Evolutionary conservation across 805 yeast genomes (phyloP).

Genomic region (Metschnikowia cerradonensis): DNA sequence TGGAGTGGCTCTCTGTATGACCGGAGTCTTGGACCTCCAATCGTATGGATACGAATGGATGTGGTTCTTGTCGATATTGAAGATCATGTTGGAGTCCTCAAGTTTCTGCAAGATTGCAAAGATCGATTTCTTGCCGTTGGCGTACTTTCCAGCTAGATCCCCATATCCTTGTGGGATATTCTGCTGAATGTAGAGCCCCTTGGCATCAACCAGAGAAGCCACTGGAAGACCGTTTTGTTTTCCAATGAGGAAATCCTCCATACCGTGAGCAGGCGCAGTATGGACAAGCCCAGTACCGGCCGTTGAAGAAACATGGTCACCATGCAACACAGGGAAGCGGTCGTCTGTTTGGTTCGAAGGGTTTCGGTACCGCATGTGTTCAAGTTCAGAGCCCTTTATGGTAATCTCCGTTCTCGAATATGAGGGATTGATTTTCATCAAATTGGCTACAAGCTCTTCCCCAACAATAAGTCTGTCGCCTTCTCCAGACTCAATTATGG

Average conservation of each 20-base stretch:
- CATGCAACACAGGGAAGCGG: slow-evolving; percentile 63
- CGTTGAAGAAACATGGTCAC: slow-evolving; percentile 71
- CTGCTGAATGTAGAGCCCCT: slow-evolving; percentile 62
- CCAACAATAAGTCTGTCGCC: slow-evolving; percentile 57
- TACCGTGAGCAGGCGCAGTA: slow-evolving; percentile 97
- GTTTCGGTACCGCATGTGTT: slow-evolving; percentile 46
- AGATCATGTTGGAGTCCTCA: slow-evolving; percentile 41
- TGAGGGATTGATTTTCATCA: slow-evolving; percentile 29
- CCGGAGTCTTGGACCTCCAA: slow-evolving; percentile 95
- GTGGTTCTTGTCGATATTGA: slow-evolving; percentile 46
- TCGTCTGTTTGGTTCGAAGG: slow-evolving; percentile 40
- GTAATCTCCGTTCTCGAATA: slow-evolving; percentile 3
- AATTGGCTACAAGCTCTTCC: slow-evolving; percentile 37
- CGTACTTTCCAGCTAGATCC: slow-evolving; percentile 13
- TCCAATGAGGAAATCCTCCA: slow-evolving; percentile 82
- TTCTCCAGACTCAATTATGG: slow-evolving; percentile 30
- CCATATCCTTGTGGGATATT: slow-evolving; percentile 43
- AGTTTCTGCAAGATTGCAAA: slow-evolving; percentile 32
- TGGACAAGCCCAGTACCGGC: slow-evolving; percentile 97
- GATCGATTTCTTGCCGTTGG: slow-evolving; percentile 28
- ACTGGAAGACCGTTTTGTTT: slow-evolving; percentile 51
- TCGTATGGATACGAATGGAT: slow-evolving; percentile 91
- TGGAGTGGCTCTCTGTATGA: slow-evolving; percentile 91
- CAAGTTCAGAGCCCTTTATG: slow-evolving; percentile 24
- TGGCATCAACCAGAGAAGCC: slow-evolving; percentile 73